These are phyloP conservation scores for Leccinum fuscescens DNA, from an alignment of 1,284 basidiomycete genomes.

Conservation along the genomic window DNA sequence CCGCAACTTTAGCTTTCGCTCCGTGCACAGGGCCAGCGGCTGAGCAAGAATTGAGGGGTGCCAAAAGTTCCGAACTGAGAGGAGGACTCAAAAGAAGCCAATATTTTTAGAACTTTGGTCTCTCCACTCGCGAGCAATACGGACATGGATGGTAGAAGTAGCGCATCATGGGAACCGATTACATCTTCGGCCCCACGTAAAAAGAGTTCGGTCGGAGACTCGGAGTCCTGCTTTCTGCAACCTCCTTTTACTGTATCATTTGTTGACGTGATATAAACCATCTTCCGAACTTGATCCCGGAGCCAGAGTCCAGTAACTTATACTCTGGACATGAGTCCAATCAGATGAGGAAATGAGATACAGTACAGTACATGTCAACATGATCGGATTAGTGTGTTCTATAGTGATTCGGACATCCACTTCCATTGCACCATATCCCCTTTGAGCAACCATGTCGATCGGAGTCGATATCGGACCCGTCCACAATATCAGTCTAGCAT, in stretches of 20 bases:
- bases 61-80: constrained; percentile 13
- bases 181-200: constrained; percentile 23
- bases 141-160: not conserved
- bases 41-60: not conserved
- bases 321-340: not conserved
- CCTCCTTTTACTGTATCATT: not conserved
- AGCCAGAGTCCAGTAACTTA: not conserved
- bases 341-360: not conserved
- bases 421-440: constrained; percentile 22
- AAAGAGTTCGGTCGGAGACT: constrained; percentile 1
- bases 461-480: not conserved
- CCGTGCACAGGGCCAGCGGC: constrained; percentile 2
- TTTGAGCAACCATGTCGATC: constrained; percentile 15
- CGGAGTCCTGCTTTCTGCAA: not conserved
- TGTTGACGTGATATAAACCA: not conserved
- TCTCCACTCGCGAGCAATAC: not conserved
- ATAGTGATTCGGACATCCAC: not conserved
- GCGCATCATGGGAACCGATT: constrained; percentile 18
- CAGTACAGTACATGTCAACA: not conserved
- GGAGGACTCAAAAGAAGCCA: not conserved
- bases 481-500: not conserved
- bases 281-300: not conserved
- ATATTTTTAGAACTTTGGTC: not conserved
- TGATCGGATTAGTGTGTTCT: not conserved
- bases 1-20: not conserved